Conservation (phyloP, 1,139 yeast genomes). For the Scheffersomyces illinoinensis region DNA sequence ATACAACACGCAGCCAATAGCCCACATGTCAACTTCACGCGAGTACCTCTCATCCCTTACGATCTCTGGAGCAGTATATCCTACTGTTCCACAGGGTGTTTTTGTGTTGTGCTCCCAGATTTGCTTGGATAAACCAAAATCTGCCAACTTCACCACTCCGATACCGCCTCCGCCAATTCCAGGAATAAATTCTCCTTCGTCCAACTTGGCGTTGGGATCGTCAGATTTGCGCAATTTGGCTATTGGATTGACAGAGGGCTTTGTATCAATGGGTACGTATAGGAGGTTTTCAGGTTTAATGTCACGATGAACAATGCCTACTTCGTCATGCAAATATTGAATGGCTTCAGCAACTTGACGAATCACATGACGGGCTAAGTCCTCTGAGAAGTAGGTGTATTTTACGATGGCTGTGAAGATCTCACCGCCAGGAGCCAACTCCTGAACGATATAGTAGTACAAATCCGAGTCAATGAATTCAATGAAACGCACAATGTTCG, state of each 20-base stretch:
- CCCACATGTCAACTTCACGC: slow-evolving; percentile 67
- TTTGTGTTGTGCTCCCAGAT: slow-evolving; percentile 59
- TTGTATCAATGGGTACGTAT: slow-evolving; percentile 62
- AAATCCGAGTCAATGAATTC: slow-evolving; percentile 50
- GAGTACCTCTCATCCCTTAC: slow-evolving; percentile 58
- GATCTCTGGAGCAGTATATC: slow-evolving; percentile 64
- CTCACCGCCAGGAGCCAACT: slow-evolving; percentile 56
- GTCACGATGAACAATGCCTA: slow-evolving; percentile 58
- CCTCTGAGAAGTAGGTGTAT: slow-evolving; percentile 57
- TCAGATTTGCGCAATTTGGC: slow-evolving; percentile 45
- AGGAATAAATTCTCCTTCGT: slow-evolving; percentile 51
- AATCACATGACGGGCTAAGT: slow-evolving; percentile 53
- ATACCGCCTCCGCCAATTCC: slow-evolving; percentile 55
- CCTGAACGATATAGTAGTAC: slow-evolving; percentile 56
- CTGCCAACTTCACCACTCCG: slow-evolving; percentile 55
- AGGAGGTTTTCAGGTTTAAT: slow-evolving; percentile 58
- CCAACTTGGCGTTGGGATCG: slow-evolving; percentile 48
- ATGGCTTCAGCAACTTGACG: slow-evolving; percentile 51
- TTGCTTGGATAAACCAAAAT: slow-evolving; percentile 59
- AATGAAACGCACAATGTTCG: slow-evolving; percentile 48
- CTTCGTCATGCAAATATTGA: slow-evolving; percentile 54
- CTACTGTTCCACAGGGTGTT: slow-evolving; percentile 67
- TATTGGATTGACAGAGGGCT: slow-evolving; percentile 38
- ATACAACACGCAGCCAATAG: slow-evolving; percentile 61
- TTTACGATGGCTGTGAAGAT: slow-evolving; percentile 57